Evolutionary conservation across 768 basidiomycete species (phyloP), one percentile per base, ranked within the genome.

Genomic region (Mycena rosella): DNA sequence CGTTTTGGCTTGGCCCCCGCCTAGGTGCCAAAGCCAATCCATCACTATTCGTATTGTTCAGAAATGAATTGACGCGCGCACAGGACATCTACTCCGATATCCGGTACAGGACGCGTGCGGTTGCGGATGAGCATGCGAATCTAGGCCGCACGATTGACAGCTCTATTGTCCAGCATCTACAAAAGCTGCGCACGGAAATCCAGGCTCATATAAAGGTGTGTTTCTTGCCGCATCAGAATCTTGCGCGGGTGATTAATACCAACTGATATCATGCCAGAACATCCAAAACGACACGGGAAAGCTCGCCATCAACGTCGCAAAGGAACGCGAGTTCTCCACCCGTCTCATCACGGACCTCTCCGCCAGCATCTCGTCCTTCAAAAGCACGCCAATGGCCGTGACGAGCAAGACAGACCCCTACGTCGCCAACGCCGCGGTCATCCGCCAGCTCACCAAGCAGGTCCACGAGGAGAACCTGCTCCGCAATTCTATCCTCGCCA

Each of bases 391-490:
- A 0, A 92, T 98, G 87, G 82, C 80, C 65, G 88, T 99, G 17
- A 88, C 88, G 0, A 85, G 91, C 65, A 93, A 89, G 77, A 88
- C 87, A 22, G 96, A 98, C 76, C 96, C 96, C 14, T 92, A 86
- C 76, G 84, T 94, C 53, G 84, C 88, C 64, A 95, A 96, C 77
- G 81, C 84, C 62, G 83, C 87, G 61, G 96, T 97, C 40, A 78
- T 84, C n/a, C 90, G 87, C 57, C 96, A 98, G 77, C 88, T 98
- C 18, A 87, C 90, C 69, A 94, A 93, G 72, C 96, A 98, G 81
- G 94, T 98, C 49, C 90, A 96, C 80, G 97, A 98, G 81, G 98
- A 99, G 81, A 99, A 99, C 76, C 90, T 96, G 0, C 89, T 99
- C 17, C 97, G 99, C 80, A 99, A 99, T 78, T 94, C 92, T 3